Evolutionary conservation across 495 filamentous ascomycete genomes (phyloP).

Genomic region (Daldinia childiae): DNA sequence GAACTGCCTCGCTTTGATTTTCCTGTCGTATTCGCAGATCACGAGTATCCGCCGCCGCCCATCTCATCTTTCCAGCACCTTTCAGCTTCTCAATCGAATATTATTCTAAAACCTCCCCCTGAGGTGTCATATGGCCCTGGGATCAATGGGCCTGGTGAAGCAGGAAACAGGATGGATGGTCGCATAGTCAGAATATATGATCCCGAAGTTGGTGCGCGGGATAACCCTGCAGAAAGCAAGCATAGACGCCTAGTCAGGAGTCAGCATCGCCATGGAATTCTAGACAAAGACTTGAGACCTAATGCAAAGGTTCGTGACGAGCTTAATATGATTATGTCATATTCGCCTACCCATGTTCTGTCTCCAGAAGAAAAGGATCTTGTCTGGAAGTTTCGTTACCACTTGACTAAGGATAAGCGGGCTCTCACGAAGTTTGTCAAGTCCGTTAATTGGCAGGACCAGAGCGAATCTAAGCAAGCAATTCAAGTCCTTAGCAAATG

Average conservation of each 20-base stretch:
- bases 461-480: conserved; percentile 85
- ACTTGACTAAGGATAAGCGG: conserved; percentile 89
- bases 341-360: conserved; percentile 89
- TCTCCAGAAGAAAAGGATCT: conserved; percentile 92
- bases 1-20: conserved; percentile 97
- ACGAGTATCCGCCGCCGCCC: conserved; percentile 87
- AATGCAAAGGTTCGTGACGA: conserved; percentile 97
- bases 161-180: conserved; percentile 60
- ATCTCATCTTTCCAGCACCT: conserved; percentile 75
- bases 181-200: conserved; percentile 88
- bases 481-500: conserved; percentile 90
- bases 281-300: conserved; percentile 93
- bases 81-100: conserved; percentile 68
- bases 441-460: conserved; percentile 91
- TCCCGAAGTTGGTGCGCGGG: conserved; percentile 84
- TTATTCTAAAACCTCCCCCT: conserved; percentile 77
- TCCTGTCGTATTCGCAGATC: conserved; percentile 92
- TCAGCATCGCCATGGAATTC: conserved; percentile 83
- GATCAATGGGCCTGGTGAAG: conserved; percentile 71
- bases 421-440: conserved; percentile 98
- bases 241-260: conserved; percentile 91
- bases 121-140: conserved; percentile 86
- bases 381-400: conserved; percentile 96
- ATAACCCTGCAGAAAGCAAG: conserved; percentile 96
- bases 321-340: conserved; percentile 87